Evolutionary conservation across 192 early-diverging fungal genomes (phyloP).

Genomic region (Radiomyces spectabilis): DNA sequence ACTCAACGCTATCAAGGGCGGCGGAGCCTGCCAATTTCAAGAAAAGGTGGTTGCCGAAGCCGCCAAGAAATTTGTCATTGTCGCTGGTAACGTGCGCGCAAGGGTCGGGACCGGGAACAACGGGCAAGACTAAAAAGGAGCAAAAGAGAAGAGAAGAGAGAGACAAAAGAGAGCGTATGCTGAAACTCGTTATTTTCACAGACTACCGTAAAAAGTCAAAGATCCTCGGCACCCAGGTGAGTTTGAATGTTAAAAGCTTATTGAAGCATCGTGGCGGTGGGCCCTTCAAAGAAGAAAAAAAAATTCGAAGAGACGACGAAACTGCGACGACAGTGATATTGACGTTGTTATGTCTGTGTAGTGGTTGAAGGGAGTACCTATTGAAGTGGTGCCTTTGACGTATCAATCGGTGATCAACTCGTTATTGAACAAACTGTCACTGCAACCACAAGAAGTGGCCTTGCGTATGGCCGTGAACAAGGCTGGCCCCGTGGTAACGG

Average conservation of each 20-base stretch:
- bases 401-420: conserved; percentile 59
- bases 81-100: conserved; percentile 44
- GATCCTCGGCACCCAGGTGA: conserved; percentile 61
- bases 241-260: neutral
- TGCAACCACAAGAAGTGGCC: conserved; percentile 36
- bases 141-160: too few species aligned
- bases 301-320: too few species aligned
- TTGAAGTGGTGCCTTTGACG: conserved; percentile 85
- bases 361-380: conserved; percentile 86
- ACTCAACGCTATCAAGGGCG: conserved; percentile 93
- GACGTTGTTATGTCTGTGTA: conserved; percentile 22
- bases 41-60: conserved; percentile 89
- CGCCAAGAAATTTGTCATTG: conserved; percentile 75
- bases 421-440: conserved; percentile 21
- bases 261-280: neutral
- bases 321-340: neutral
- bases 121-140: neutral
- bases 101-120: neutral
- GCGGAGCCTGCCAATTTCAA: conserved; percentile 88
- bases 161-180: neutral
- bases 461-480: conserved; percentile 72
- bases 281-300: too few species aligned
- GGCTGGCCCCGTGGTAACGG: conserved; percentile 90
- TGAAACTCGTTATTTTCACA: neutral
- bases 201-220: conserved; percentile 72